Conservation (phyloP, 208 protist genomes). For the Leishmania aethiopica region DNA sequence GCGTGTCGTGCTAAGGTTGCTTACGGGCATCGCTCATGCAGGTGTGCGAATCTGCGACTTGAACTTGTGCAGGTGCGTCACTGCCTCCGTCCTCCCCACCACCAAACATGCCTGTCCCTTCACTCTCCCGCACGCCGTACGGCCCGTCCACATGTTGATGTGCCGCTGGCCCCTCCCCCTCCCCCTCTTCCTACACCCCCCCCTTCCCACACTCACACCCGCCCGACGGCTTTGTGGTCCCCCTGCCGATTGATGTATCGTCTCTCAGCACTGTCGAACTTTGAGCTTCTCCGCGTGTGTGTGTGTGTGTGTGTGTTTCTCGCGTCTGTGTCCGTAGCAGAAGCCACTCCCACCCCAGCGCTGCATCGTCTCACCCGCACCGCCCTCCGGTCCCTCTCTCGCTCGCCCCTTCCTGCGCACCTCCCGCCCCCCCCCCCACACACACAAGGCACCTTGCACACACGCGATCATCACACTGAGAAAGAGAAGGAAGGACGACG, state of each 20-base stretch:
- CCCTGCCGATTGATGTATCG: background rate
- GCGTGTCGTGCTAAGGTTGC: background rate
- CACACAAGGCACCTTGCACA: background rate
- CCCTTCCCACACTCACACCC: too few relatives aligned
- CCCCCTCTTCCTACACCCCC: background rate
- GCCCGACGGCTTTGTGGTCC: background rate
- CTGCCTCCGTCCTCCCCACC: background rate
- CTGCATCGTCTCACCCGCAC: background rate
- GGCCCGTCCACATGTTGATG: background rate
- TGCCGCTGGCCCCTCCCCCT: background rate
- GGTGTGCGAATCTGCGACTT: background rate
- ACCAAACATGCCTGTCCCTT: too few relatives aligned
- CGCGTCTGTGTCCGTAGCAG: background rate
- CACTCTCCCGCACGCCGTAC: too few relatives aligned
- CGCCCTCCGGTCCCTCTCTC: background rate
- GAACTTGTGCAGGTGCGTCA: background rate
- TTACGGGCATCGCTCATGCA: background rate
- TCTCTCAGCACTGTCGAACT: background rate
- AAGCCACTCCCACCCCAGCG: background rate
- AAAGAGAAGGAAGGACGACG: background rate
- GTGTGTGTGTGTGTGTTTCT: background rate
- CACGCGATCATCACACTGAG: background rate
- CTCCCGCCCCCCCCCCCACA: too few relatives aligned
- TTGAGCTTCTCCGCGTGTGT: background rate
- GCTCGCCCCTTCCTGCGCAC: background rate